Evolutionary conservation across 495 filamentous ascomycete species (phyloP), one percentile per base, ranked within the genome.

Genomic region (Xylaria sp.): DNA sequence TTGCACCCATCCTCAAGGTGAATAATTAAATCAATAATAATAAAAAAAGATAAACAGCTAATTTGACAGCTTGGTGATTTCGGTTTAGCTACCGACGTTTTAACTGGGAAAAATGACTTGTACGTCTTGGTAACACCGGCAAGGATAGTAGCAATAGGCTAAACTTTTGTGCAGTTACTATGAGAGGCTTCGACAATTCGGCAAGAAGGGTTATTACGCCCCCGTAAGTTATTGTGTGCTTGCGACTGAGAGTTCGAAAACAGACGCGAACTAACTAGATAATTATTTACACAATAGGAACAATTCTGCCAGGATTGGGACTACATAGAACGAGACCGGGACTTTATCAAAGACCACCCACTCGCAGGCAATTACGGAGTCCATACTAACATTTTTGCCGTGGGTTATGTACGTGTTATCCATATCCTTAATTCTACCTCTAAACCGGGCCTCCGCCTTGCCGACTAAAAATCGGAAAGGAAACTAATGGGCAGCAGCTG

Each of bases 51-150:
- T 53, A 24, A 6, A 9, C 24, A 44, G 21, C 26, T 68, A 59
- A 68, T 11, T 59, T 19, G 40, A 40, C 8, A 69, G 67, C 53
- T 69, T 35, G 67, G 67, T n/a, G 67, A 69, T 21, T 69, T 69
- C n/a, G 67, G 67, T 11, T 0, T 69, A 9, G 29, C 67, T 0
- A 35, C 26, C 7, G 67, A 69, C 5, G 12, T 69, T 11, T 0
- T 8, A 3, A 2, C 40, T 40, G 53, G 41, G 19, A n/a, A 69
- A 69, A 1, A 14, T 3, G 50, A 69, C 41, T 33, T 69, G 67
- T 69, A 61, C 2, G 66, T 68, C 40, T 15, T 4, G 44, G 21
- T 35, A 7, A 0, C 8, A 6, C 14, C 2, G 12, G 19, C n/a
- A 4, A 2, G n/a, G 19, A 48, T 8, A 14, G 2, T 1, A 33